A percentile compares a stretch with the other conserved stretches of the same genome.
These are phyloP conservation scores for Pleurozium schreberi DNA, from an alignment of 225 moss, liverwort and hornwort genomes.

Conservation along the genomic window DNA sequence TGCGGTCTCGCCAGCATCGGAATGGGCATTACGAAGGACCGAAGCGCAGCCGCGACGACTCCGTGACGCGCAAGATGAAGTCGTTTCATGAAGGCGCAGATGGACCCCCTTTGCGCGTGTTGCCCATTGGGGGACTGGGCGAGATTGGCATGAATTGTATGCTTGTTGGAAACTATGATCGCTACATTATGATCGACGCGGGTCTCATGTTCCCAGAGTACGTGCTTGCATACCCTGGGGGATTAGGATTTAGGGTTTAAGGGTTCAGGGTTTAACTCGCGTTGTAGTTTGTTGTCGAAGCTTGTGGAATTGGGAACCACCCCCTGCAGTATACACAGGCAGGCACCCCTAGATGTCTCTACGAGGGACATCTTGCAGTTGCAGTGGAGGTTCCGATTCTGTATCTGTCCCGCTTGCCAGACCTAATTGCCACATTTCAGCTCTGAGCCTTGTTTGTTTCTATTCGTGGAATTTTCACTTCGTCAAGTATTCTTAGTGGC, in stretches of 20 bases:
- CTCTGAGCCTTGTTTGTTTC: neutral
- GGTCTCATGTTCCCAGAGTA: slow-evolving; percentile 99
- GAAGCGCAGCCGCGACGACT: slow-evolving; percentile 76
- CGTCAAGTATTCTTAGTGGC: neutral
- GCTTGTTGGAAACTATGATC: slow-evolving; percentile 99
- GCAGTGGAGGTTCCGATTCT: neutral
- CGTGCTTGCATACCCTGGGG: neutral
- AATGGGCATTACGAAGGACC: slow-evolving; percentile 55
- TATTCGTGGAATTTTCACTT: neutral
- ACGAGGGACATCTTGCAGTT: neutral
- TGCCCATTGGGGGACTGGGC: slow-evolving; percentile 92
- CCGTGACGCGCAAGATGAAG: slow-evolving; percentile 85
- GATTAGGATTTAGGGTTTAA: neutral
- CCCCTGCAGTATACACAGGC: neutral
- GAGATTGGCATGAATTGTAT: slow-evolving; percentile 99
- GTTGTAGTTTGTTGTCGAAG: neutral
- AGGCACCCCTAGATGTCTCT: neutral
- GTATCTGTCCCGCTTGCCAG: no score
- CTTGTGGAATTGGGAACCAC: neutral
- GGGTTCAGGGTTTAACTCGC: slow-evolving; percentile 14
- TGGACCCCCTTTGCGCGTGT: slow-evolving; percentile 76
- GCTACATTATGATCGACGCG: slow-evolving; percentile 96
- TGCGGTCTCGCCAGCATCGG: slow-evolving; percentile 27
- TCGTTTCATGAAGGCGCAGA: slow-evolving; percentile 84
- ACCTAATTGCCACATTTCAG: neutral